A percentile compares a stretch with the other conserved stretches of the same genome.
Conservation (phyloP, 2,329 filamentous ascomycete genomes). For the Alternaria gaisen region DNA sequence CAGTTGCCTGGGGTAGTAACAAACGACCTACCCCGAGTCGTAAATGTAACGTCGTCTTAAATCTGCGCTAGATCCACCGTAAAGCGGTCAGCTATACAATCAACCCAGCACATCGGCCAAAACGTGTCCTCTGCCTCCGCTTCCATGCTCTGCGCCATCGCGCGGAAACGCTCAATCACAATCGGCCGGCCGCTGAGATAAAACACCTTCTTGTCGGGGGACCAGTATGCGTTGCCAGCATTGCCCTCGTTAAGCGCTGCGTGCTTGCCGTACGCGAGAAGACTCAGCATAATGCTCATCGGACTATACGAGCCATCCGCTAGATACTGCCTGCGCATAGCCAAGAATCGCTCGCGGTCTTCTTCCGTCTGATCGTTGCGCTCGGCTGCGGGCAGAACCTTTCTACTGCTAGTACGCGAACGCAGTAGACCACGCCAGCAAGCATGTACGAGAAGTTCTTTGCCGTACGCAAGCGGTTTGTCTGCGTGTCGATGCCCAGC, state of each 20-base stretch:
- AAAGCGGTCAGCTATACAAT: conserved; percentile 7
- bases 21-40: background rate
- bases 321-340: conserved; percentile 23
- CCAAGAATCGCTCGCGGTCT: conserved; percentile 23
- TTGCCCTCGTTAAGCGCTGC: conserved; percentile 26
- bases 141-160: background rate
- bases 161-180: conserved; percentile 22
- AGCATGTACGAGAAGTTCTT: conserved; percentile 29
- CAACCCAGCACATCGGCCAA: conserved; percentile 24
- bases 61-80: background rate
- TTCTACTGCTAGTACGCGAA: conserved; percentile 26
- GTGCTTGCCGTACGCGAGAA: conserved; percentile 31
- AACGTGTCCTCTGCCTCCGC: conserved; percentile 22
- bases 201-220: conserved; percentile 22
- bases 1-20: background rate
- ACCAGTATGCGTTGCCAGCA: conserved; percentile 23
- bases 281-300: conserved; percentile 31
- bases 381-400: conserved; percentile 17
- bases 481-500: conserved; percentile 7
- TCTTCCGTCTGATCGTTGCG: conserved; percentile 17
- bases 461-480: conserved; percentile 11
- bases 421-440: conserved; percentile 26
- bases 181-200: conserved; percentile 23
- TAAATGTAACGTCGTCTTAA: background rate
- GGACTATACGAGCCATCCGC: conserved; percentile 28